These are phyloP conservation scores for Coemansia erecta DNA, from an alignment of 192 early-diverging fungal species.

Conservation along the genomic window DNA sequence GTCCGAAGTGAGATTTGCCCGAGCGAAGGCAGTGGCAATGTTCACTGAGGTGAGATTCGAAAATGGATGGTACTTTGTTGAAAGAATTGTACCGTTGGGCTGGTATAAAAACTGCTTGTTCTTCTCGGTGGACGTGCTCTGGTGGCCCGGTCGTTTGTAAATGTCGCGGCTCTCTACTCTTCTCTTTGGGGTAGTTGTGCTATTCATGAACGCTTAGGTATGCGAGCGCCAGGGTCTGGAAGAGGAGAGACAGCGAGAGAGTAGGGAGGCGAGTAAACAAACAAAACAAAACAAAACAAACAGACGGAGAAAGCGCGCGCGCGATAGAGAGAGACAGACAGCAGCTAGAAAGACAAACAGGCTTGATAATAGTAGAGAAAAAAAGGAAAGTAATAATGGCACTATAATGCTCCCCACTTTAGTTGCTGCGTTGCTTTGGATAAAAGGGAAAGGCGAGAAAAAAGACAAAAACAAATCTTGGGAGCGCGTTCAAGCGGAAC, in stretches of 20 bases:
- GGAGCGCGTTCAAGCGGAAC: not conserved
- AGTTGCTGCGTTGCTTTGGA: not conserved
- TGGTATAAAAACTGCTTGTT: slow-evolving; percentile 10
- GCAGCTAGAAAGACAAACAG: too few species aligned
- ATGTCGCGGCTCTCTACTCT: slow-evolving; percentile 36
- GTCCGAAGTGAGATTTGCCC: slow-evolving; percentile 45
- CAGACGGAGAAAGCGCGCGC: too few species aligned
- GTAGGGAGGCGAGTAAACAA: too few species aligned
- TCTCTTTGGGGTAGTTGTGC: slow-evolving; percentile 23
- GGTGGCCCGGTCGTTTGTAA: slow-evolving; percentile 50
- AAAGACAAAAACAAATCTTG: not conserved
- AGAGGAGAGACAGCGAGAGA: not conserved
- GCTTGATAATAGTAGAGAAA: too few species aligned
- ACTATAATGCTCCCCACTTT: too few species aligned
- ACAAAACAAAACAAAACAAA: too few species aligned
- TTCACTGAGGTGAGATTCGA: slow-evolving; percentile 53
- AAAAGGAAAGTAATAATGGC: too few species aligned
- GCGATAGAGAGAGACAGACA: too few species aligned
- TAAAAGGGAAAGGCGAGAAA: not conserved
- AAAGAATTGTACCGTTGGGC: not conserved
- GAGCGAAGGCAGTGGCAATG: slow-evolving; percentile 54
- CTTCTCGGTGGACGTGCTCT: slow-evolving; percentile 40
- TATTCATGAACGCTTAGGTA: slow-evolving; percentile 33
- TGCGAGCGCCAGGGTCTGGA: slow-evolving; percentile 4
- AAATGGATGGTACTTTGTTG: slow-evolving; percentile 19